Percentiles rank a stretch among this genome's conserved stretches.
Evolutionary conservation across 2,329 filamentous ascomycete species (phyloP).

Genomic region (Colletotrichum abscissum): DNA sequence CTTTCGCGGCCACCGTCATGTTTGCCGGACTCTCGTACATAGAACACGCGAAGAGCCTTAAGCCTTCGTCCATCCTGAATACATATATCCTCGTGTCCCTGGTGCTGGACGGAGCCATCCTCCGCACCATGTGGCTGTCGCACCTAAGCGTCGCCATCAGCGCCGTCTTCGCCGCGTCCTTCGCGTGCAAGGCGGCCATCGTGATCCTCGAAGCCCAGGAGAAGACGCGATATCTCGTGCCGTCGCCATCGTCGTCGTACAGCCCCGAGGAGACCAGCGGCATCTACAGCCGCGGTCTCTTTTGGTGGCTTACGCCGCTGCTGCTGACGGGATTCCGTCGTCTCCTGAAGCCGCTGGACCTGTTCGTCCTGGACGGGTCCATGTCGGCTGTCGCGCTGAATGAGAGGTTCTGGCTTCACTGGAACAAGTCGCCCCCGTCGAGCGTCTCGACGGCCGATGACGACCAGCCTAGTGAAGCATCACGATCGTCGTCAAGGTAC

Average conservation of each 20-base stretch:
- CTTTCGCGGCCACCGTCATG: constrained; percentile 45
- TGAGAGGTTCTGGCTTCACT: constrained; percentile 45
- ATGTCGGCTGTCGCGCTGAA: constrained; percentile 45
- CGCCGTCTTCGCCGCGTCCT: constrained; percentile 47
- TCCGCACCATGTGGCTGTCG: constrained; percentile 49
- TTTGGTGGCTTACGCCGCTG: constrained; percentile 50
- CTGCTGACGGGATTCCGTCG: constrained; percentile 46
- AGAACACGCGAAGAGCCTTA: constrained; percentile 49
- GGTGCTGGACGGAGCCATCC: constrained; percentile 47
- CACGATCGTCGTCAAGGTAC: constrained; percentile 25
- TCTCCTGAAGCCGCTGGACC: constrained; percentile 47
- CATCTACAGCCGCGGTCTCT: constrained; percentile 47
- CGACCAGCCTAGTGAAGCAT: background rate
- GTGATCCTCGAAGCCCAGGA: constrained; percentile 51
- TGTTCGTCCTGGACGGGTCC: constrained; percentile 44
- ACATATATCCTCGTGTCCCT: constrained; percentile 46
- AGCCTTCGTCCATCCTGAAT: constrained; percentile 47
- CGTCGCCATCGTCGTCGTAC: constrained; percentile 22
- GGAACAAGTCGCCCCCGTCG: constrained; percentile 42
- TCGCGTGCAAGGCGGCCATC: constrained; percentile 48
- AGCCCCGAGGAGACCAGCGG: constrained; percentile 52
- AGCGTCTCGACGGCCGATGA: background rate
- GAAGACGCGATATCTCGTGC: constrained; percentile 48
- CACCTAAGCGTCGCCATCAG: constrained; percentile 41
- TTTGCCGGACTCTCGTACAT: constrained; percentile 48